Evolutionary conservation across 768 basidiomycete genomes (phyloP), one percentile per base, ranked within the genome.

Genomic region (Coprinopsis cinerea): DNA sequence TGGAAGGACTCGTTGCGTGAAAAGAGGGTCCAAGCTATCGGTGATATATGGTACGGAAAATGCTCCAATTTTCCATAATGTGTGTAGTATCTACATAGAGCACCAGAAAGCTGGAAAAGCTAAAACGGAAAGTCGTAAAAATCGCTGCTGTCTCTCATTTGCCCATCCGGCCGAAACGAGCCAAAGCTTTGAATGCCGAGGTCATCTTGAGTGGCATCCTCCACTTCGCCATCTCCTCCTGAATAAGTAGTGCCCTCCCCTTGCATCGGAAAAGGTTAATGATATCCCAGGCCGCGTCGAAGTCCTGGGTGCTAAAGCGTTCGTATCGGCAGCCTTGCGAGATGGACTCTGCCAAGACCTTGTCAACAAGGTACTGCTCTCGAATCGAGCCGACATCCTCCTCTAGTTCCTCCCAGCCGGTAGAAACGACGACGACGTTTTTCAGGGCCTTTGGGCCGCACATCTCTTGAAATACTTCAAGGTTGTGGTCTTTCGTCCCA

Each of bases 191-290:
- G 20, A 28, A 45, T 11, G 58, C 55, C 6, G 49, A 17, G 18
- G 58, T 56, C 6, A 51, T 20, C 1, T 4, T 4, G 11, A 53
- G 43, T n/a, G 45, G 27, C 34, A 28, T 48, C 3, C 36, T 28
- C 20, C 52, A 26, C 25, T 54, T 51, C 20, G 60, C 53, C 56
- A 57, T 47, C 43, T 61, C 52, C 35, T 53, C 18, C 44, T 59
- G 47, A 40, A 61, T 39, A 28, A 52, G 25, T 35, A 56, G 25
- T 34, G 50, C 30, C n/a, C 28, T 27, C 6, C n/a, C 30, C 2
- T 36, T 48, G 28, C 35, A 32, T 15, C 47, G 30, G 11, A 58
- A 44, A 7, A 48, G 30, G 20, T 36, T 22, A 9, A 59, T 47
- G 9, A 59, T 48, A 17, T 53, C 39, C n/a, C 9, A 27, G 1